phyloP scores from a whole-genome alignment of 805 yeast species.

The Candida oleophila region DNA sequence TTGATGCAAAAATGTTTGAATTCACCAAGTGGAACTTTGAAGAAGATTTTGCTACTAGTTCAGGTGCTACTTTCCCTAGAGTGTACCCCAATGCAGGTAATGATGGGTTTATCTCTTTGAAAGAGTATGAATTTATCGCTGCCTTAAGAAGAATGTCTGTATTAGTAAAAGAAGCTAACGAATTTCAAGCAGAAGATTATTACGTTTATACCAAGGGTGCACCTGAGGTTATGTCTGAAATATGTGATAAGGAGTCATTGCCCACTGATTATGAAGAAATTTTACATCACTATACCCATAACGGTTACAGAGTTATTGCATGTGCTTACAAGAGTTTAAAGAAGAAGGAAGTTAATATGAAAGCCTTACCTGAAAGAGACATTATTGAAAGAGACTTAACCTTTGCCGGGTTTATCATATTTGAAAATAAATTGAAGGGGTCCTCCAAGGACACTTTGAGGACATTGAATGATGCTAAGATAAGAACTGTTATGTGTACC shows the following conservation, averaged over 20 bases:
- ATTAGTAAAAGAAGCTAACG: conserved; percentile 44
- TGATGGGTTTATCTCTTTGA: conserved; percentile 32
- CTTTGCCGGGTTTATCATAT: conserved; percentile 85
- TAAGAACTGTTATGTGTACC: conserved; percentile 93
- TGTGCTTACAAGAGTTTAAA: conserved; percentile 67
- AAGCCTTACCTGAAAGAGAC: conserved; percentile 40
- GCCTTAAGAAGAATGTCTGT: conserved; percentile 90
- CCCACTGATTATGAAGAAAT: conserved; percentile 75
- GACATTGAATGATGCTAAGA: conserved; percentile 61
- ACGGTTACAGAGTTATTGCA: conserved; percentile 94
- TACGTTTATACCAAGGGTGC: conserved; percentile 83
- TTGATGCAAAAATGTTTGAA: conserved; percentile 90
- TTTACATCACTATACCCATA: conserved; percentile 83
- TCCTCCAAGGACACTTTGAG: conserved; percentile 61
- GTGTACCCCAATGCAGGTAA: conserved; percentile 12
- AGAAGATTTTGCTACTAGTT: conserved; percentile 56
- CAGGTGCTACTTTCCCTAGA: conserved; percentile 11
- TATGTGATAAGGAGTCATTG: conserved; percentile 69
- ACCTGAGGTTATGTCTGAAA: conserved; percentile 84
- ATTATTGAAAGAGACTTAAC: conserved; percentile 66
- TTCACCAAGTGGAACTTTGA: conserved; percentile 76
- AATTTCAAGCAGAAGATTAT: conserved; percentile 8
- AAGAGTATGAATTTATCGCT: conserved; percentile 80
- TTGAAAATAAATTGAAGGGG: conserved; percentile 85
- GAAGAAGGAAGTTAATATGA: conserved; percentile 1